A percentile compares a stretch with the other conserved stretches of the same genome.
These are phyloP conservation scores for Trapa incisa DNA, from an alignment of 345 rosid species.

Conservation along the genomic window DNA sequence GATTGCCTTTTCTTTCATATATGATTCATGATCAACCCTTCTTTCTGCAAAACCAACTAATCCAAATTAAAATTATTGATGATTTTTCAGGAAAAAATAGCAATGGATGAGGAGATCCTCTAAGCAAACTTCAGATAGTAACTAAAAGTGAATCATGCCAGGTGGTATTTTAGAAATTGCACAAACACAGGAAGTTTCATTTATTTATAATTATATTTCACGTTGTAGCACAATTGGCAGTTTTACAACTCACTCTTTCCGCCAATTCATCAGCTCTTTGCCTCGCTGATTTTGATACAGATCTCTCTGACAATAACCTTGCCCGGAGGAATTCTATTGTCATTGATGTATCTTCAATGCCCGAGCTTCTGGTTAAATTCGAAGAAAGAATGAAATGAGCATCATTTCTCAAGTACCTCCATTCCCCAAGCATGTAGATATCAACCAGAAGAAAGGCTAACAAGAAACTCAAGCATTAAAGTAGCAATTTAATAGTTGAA, in stretches of 20 bases:
- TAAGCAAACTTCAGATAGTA: background rate
- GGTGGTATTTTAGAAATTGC: too few species aligned
- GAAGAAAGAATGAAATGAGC: background rate
- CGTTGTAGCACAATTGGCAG: background rate
- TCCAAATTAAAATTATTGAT: background rate
- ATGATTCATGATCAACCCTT: background rate
- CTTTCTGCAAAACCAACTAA: background rate
- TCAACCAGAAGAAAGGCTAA: background rate
- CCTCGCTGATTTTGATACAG: conserved; percentile 72
- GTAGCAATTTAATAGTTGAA: background rate
- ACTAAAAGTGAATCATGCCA: background rate
- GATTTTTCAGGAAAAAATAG: background rate
- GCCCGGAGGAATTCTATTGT: conserved; percentile 83
- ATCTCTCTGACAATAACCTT: conserved; percentile 74
- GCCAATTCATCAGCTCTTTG: conserved; percentile 78
- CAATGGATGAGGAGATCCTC: too few species aligned
- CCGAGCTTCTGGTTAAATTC: conserved; percentile 26
- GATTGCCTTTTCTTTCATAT: background rate
- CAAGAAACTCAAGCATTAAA: background rate
- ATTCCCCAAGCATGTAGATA: background rate
- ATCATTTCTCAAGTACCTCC: background rate
- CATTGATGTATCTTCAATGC: conserved; percentile 55
- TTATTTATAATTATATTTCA: background rate
- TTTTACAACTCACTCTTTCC: conserved; percentile 35
- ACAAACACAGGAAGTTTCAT: background rate